A percentile compares a stretch with the other conserved stretches of the same genome.
Conservation (phyloP, 768 basidiomycete genomes). For the Phylloporus arenicola region DNA sequence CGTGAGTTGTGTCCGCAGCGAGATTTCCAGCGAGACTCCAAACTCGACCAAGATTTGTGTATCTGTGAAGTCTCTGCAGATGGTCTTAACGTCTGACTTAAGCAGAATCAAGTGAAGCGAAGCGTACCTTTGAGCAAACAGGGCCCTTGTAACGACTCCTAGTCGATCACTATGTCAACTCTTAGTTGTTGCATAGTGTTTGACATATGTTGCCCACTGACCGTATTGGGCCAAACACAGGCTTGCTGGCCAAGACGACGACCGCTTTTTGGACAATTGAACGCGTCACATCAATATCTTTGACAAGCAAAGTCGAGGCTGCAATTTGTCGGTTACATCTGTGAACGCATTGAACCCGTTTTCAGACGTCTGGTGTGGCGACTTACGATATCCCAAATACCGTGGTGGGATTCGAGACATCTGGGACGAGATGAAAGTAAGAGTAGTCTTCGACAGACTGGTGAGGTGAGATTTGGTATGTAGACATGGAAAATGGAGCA, state of each 20-base stretch:
- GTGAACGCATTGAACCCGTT: slow-evolving; percentile 1
- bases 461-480: slow-evolving; percentile 7
- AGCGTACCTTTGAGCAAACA: slow-evolving; percentile 74
- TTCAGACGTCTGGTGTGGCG: neutral
- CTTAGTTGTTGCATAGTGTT: slow-evolving; percentile 1
- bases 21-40: slow-evolving; percentile 65
- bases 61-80: slow-evolving; percentile 75
- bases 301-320: slow-evolving; percentile 69
- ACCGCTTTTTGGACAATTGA: slow-evolving; percentile 98
- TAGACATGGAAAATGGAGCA: slow-evolving; percentile 1
- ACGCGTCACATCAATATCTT: slow-evolving; percentile 82
- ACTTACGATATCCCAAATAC: slow-evolving; percentile 91
- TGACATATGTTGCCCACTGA: slow-evolving; percentile 22
- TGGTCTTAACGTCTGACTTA: neutral
- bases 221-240: slow-evolving; percentile 93
- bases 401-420: slow-evolving; percentile 65
- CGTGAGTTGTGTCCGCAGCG: slow-evolving; percentile 74
- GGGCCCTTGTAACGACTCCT: slow-evolving; percentile 87
- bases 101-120: neutral
- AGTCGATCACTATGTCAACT: slow-evolving; percentile 68
- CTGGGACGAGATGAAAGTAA: slow-evolving; percentile 87
- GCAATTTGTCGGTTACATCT: slow-evolving; percentile 96
- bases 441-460: slow-evolving; percentile 76
- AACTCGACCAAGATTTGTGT: slow-evolving; percentile 89
- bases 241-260: slow-evolving; percentile 86